Base-by-base conservation (phyloP, 176 grass and related monocot species). In the Miscanthus lutarioriparius region DNA sequence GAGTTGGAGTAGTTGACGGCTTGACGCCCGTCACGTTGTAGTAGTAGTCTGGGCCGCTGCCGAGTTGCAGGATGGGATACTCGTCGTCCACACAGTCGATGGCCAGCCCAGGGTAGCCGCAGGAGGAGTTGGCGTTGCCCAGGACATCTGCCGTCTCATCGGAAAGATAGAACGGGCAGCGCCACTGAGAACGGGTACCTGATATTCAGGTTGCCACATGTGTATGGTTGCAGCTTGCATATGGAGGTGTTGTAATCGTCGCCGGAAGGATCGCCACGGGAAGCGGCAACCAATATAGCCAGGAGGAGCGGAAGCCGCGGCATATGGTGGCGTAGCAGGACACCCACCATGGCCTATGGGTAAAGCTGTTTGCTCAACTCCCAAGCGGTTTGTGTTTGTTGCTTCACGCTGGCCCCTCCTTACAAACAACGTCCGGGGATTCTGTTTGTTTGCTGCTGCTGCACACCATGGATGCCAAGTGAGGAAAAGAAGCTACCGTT, bases 71-170 rank as follows among this genome's bases (percentile, higher is more conserved):
- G 76, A 1, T 2, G 28, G 62, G 23, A 15, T 53, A 20, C 72
- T 19, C 4, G 64, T 6, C 23, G 17, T 76, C 77, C 32, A 73
- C 38, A 20, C 81, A 75, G 0, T 2, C 0, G 56, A 82, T 70
- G 48, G 10, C 83, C 38, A 92, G 17, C 5, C 73, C 80, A 11
- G 86, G 86, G 58, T 61, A 61, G 0, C 58, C 58, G n/a, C 58
- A 61, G 22, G 8, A 61, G 53, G 16, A 54, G 56, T 0, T 0
- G 58, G 0, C 11, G 9, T 62, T 10, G 23, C 23, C 58, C 58
- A 1, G 8, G 23, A 26, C n/a, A 13, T 27, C 25, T 13, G 59
- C 25, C 59, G 59, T 63, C 23, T 26, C 1, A 14, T 6, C 10
- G 3, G 59, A 62, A 27, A 63, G 59, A 0, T 63, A 63, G 23